Evolutionary conservation across 768 basidiomycete species (phyloP).

Genomic region (Amanita fuliginea): DNA sequence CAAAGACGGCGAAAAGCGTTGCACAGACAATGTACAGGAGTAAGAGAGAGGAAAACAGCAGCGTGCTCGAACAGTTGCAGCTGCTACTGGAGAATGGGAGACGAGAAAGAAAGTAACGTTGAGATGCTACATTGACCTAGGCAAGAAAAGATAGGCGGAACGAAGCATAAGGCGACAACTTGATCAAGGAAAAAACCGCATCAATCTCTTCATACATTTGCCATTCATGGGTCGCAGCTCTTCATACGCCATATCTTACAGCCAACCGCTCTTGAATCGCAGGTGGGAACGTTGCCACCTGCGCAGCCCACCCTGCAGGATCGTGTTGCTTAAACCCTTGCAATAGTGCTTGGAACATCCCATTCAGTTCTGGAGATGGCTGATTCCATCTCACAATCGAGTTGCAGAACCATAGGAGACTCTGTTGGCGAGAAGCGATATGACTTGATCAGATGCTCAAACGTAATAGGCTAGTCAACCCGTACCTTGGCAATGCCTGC

Average conservation of each 20-base stretch:
- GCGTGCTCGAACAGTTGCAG: not conserved
- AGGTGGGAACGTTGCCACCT: slow-evolving; percentile 76
- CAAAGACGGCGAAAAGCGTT: not conserved
- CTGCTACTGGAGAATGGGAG: not conserved
- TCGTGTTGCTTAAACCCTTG: slow-evolving; percentile 87
- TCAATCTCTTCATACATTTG: slow-evolving; percentile 1
- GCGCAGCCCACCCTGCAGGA: slow-evolving; percentile 74
- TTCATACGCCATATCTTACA: slow-evolving; percentile 76
- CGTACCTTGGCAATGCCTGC: slow-evolving; percentile 85
- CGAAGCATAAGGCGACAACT: slow-evolving; percentile 3
- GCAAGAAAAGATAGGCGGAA: slow-evolving; percentile 3
- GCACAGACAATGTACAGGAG: not conserved
- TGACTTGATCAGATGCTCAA: not conserved
- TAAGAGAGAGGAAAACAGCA: not conserved
- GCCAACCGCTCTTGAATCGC: slow-evolving; percentile 81
- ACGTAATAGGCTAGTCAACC: slow-evolving; percentile 3
- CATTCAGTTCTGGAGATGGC: slow-evolving; percentile 84
- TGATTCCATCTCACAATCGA: slow-evolving; percentile 92
- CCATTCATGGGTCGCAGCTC: not conserved
- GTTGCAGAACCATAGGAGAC: slow-evolving; percentile 95
- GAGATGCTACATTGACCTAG: not conserved
- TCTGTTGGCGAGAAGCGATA: slow-evolving; percentile 33
- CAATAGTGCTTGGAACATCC: slow-evolving; percentile 88
- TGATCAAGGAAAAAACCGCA: slow-evolving; percentile 6
- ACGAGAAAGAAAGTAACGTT: not conserved